Base-by-base conservation (phyloP, 2,329 filamentous ascomycete genomes). In the Scortechinia acanthostroma region DNA sequence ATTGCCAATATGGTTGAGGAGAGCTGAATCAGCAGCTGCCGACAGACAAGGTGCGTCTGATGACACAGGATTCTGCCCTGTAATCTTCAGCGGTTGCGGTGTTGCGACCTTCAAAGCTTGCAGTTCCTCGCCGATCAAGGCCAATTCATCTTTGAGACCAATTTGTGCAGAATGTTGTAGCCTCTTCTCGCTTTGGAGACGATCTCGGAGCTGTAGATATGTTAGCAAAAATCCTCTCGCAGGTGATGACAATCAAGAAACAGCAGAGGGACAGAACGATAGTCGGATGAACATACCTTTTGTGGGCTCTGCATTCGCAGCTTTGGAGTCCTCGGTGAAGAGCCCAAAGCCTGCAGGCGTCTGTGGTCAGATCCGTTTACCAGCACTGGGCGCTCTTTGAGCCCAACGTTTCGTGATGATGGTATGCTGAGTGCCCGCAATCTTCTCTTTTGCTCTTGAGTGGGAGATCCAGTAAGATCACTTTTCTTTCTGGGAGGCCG, bases 1-100 rank as follows among this genome's bases (percentile, higher is more conserved):
- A 4, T 74, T 69, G 20, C 74, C 70, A 19, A 95, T 66, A 5
- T 80, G 76, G 13, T 75, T 63, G 22, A 73, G 65, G 21, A 85
- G 59, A 52, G 70, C 68, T 51, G 70, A 61, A 44, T 76, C 20
- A 6, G 10, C 6, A 13, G 25, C 10, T 10, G 25, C 25, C n/a
- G 25, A n/a, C 25, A 10, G 10, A n/a, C 25, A 10, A 10, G 10
- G 25, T 30, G 25, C 25, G n/a, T 30, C 25, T 30, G 25, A n/a
- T n/a, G n/a, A n/a, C n/a, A n/a, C n/a, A n/a, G n/a, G n/a, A n/a
- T n/a, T n/a, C n/a, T n/a, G n/a, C n/a, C n/a, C n/a, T 30, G 10
- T n/a, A 30, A 10, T 10, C 25, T 30, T 30, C 10, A 30, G n/a
- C 25, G 25, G 17, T 17, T 40, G 25, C 35, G 35, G 14, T 13